Evolutionary conservation across 2,329 filamentous ascomycete genomes (phyloP).

Genomic region (Pseudopithomyces chartarum): DNA sequence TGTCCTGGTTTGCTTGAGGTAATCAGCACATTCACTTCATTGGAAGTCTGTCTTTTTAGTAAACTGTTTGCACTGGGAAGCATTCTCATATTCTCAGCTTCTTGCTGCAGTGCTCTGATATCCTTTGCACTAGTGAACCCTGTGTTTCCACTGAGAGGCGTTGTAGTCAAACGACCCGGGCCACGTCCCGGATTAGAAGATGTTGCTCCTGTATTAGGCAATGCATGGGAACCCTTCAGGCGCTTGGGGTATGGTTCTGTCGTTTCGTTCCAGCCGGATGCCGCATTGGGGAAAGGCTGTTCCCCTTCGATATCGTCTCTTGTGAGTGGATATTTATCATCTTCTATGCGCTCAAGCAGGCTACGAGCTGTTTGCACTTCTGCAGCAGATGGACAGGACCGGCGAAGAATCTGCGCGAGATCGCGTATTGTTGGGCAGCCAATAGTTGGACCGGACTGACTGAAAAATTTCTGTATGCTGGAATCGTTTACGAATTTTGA

Average conservation of each 20-base stretch:
- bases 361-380: conserved; percentile 28
- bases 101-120: conserved; percentile 46
- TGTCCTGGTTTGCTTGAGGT: conserved; percentile 21
- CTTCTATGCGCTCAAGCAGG: conserved; percentile 37
- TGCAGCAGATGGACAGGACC: conserved; percentile 61
- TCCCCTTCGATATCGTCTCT: conserved; percentile 42
- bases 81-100: conserved; percentile 36
- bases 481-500: conserved; percentile 72
- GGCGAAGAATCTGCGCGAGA: conserved; percentile 72
- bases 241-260: conserved; percentile 26
- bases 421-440: conserved; percentile 65
- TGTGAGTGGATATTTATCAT: conserved; percentile 41
- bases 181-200: conserved; percentile 38
- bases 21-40: conserved; percentile 30
- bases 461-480: conserved; percentile 58
- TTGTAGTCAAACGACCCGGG: conserved; percentile 32
- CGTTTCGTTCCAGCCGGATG: conserved; percentile 7
- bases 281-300: conserved; percentile 20
- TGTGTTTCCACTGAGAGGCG: conserved; percentile 23
- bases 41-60: conserved; percentile 18
- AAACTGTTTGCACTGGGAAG: conserved; percentile 29
- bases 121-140: conserved; percentile 48
- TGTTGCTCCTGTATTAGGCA: conserved; percentile 11
- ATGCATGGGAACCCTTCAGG: conserved; percentile 29
- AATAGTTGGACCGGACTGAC: conserved; percentile 72